Base-by-base conservation (phyloP, 163 green algal genomes). In the Scenedesmus sp. region DNA sequence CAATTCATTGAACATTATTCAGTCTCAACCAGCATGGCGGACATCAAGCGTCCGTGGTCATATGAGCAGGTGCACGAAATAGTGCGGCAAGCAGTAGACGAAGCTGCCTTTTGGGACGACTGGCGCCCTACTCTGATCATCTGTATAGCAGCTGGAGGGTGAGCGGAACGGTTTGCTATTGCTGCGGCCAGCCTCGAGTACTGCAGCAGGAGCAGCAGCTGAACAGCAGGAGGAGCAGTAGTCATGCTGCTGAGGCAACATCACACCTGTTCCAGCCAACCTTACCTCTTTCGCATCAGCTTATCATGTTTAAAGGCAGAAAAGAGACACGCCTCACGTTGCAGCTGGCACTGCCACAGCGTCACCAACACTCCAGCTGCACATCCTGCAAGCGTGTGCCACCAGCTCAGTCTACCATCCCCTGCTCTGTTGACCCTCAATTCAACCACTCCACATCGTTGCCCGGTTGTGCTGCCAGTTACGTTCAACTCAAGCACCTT, bases 101-200 rank as follows among this genome's bases (percentile, higher is more conserved):
- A 64, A 62, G 55, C 62, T 9, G 60, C 52, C 1, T 62, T 59
- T 8, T 89, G 46, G 26, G 62, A 89, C 2, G 84, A 60, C 26
- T 89, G 62, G 62, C 20, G 8, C 4, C 84, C 62, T 1, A 89
- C 64, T 1, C 62, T 89, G 5, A 89, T 89, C 84, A 60, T 89
- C n/a, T 89, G 84, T 64, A 89, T 89, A 18, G 84, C 84, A 13
- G 84, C 84, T 34, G 84, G 84, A 16, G 84, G 84, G 84, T 89
- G 64, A 82, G 84, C 34, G 16, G 4, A 77, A 10, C 81, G 34
- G 9, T 52, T 10, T 82, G 74, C 9, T 9, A 9, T 55, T 82
- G 74, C 74, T 15, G 74, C 16, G 18, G 74, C 74, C 74, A 84
- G 34, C 10, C 9, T 34, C 34, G 23, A n/a, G 77, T 23, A 59